These are phyloP conservation scores for Coniophora puteana DNA, from an alignment of 1,284 basidiomycete species.

Conservation along the genomic window DNA sequence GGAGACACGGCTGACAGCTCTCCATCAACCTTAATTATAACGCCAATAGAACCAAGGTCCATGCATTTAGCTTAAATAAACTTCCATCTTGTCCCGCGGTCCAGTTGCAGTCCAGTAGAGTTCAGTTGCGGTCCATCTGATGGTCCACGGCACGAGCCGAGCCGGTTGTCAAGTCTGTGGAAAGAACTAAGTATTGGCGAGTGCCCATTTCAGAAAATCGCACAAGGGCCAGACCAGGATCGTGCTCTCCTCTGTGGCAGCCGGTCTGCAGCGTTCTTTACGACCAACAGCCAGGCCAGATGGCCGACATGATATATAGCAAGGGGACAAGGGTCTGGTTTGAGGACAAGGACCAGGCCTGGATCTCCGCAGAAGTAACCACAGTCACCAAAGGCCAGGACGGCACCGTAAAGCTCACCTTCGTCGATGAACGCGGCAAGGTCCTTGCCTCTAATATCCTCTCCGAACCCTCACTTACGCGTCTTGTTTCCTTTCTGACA, in stretches of 20 bases:
- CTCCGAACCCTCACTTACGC: slow-evolving; percentile 11
- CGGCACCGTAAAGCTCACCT: slow-evolving; percentile 75
- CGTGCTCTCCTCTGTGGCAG: no score
- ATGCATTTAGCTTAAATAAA: no score
- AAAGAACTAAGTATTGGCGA: no score
- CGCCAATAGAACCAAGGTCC: no score
- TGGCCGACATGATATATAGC: slow-evolving; percentile 86
- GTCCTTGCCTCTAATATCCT: slow-evolving; percentile 38
- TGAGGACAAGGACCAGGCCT: slow-evolving; percentile 88
- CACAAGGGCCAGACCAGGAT: slow-evolving; percentile 6
- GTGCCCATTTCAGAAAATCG: slow-evolving; percentile 7
- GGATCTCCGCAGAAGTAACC: slow-evolving; percentile 86
- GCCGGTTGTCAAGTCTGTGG: no score
- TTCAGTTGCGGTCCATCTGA: no score
- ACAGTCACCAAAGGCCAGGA: slow-evolving; percentile 56
- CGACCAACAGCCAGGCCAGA: slow-evolving; percentile 30
- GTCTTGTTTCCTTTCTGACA: slow-evolving; percentile 27
- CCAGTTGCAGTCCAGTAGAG: no score
- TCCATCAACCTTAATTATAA: no score
- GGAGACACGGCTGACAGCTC: no score
- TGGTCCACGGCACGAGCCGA: no score
- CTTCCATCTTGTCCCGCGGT: no score
- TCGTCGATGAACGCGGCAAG: slow-evolving; percentile 86
- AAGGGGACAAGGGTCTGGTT: slow-evolving; percentile 87
- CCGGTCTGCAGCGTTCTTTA: slow-evolving; percentile 4